Percentiles rank a stretch among this genome's conserved stretches.
phyloP scores from a whole-genome alignment of 139 green algal species.

The Spirogloea muscicola region DNA sequence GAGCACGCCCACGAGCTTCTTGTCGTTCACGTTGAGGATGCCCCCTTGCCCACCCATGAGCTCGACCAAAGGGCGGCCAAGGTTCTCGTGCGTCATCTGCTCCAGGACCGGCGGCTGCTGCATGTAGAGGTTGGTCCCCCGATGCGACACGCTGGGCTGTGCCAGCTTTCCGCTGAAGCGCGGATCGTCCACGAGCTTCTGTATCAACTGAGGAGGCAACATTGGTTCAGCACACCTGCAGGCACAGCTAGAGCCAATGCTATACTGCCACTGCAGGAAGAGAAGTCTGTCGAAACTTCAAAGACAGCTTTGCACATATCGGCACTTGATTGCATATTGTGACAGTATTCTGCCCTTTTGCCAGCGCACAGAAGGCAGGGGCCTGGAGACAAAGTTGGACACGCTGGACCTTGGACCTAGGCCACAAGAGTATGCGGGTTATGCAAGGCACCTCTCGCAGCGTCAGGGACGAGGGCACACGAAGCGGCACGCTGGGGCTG shows the following conservation, averaged over 20 bases:
- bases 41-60: conserved; percentile 50
- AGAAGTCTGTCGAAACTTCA: no score
- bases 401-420: no score
- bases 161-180: conserved; percentile 61
- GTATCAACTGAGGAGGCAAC: conserved; percentile 89
- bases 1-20: conserved; percentile 70
- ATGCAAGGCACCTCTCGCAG: conserved; percentile 41
- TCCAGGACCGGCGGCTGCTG: conserved; percentile 74
- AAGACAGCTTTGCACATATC: no score
- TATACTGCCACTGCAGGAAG: no score
- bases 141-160: conserved; percentile 73
- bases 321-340: no score
- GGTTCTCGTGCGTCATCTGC: conserved; percentile 74
- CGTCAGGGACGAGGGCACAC: conserved; percentile 40
- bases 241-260: no score
- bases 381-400: no score
- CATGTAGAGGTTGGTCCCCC: conserved; percentile 79
- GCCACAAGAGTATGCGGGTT: no score
- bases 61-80: conserved; percentile 41
- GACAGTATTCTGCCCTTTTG: no score
- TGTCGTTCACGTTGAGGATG: conserved; percentile 89
- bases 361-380: no score
- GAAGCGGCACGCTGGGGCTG: conserved; percentile 72
- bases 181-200: conserved; percentile 61
- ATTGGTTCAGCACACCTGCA: no score